These are phyloP conservation scores for Tolypocladium pustulatum DNA, from an alignment of 2,329 filamentous ascomycete species.

Conservation along the genomic window DNA sequence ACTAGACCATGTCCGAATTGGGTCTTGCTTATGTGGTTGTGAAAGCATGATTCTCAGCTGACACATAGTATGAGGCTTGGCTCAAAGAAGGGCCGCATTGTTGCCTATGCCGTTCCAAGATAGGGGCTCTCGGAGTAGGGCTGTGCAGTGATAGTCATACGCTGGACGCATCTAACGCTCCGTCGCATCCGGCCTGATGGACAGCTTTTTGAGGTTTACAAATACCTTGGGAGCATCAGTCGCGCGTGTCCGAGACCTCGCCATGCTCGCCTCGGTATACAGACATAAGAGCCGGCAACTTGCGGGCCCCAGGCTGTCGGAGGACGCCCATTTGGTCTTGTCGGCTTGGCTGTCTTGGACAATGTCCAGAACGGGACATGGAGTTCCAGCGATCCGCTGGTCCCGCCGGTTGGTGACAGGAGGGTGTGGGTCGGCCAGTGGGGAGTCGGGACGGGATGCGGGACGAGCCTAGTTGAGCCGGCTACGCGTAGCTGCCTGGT, in stretches of 20 bases:
- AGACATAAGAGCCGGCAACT: neutral
- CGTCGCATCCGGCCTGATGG: neutral
- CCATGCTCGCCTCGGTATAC: neutral
- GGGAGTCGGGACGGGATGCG: neutral
- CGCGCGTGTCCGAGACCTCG: too few species aligned
- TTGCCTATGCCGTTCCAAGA: neutral
- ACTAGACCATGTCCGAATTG: neutral
- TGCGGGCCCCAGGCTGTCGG: neutral
- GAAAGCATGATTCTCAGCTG: neutral
- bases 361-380: neutral
- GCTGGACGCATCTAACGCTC: neutral
- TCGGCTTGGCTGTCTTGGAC: neutral
- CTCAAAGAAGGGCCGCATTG: neutral
- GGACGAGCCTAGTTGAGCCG: slow-evolving; percentile 2
- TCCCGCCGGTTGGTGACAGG: neutral
- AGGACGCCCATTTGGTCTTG: neutral
- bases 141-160: neutral
- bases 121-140: neutral
- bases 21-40: neutral
- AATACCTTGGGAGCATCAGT: too few species aligned
- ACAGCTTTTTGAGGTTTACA: neutral
- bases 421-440: neutral
- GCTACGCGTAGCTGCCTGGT: neutral
- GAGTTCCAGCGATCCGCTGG: neutral
- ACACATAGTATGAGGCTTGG: neutral